Conservation (phyloP, 176 grass and related monocot species). For the Raddia guianensis region DNA sequence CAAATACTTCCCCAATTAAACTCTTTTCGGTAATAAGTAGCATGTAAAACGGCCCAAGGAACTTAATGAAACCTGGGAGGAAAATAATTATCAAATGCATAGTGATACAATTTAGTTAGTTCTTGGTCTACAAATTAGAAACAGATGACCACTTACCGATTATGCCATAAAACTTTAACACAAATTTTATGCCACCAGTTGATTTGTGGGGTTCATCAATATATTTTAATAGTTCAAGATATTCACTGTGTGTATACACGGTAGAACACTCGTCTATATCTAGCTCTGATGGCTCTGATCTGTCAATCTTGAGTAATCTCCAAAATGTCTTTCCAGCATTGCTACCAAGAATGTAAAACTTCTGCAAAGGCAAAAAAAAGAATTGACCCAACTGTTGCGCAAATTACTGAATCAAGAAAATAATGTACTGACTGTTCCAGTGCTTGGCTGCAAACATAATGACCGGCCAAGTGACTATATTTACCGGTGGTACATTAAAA, state of each 20-base stretch:
- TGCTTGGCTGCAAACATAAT: neutral
- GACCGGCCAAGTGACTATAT: neutral
- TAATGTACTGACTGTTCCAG: constrained; percentile 2
- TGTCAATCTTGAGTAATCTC: constrained; percentile 82
- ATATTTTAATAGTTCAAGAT: constrained; percentile 50
- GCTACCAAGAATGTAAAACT: constrained; percentile 81
- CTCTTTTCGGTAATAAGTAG: constrained; percentile 78
- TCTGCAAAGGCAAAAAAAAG: constrained; percentile 57
- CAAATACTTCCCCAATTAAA: constrained; percentile 83
- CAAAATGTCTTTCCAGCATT: constrained; percentile 58
- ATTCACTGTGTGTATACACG: constrained; percentile 65
- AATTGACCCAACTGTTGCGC: constrained; percentile 12
- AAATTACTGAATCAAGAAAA: constrained; percentile 3
- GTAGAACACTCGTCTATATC: constrained; percentile 71
- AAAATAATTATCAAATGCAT: constrained; percentile 27
- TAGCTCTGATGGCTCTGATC: constrained; percentile 65
- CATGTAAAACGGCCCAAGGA: constrained; percentile 94
- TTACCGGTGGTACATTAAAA: neutral
- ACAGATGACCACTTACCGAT: constrained; percentile 51
- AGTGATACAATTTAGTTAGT: neutral
- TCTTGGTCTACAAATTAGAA: neutral
- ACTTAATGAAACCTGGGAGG: constrained; percentile 82
- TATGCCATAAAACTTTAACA: constrained; percentile 88
- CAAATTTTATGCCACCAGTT: constrained; percentile 87
- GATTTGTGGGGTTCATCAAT: constrained; percentile 62